Evolutionary conservation across 345 rosid genomes (phyloP), one percentile per base, ranked within the genome.

Genomic region (Moringa oleifera): DNA sequence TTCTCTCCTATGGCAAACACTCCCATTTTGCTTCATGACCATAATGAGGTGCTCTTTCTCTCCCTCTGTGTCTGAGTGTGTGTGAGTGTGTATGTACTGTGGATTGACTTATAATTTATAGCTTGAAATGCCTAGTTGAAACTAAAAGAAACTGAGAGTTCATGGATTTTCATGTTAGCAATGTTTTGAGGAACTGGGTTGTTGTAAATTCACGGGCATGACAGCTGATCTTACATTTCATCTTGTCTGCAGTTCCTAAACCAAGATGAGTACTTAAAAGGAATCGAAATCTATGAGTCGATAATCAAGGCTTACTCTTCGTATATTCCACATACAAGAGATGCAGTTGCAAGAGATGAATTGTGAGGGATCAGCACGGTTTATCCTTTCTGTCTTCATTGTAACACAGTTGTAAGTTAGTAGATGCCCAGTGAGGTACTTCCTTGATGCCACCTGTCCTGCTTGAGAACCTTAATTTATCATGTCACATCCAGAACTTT

Each of bases 1-100:
- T 90, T 94, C 74, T 90, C 97, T 57, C 99, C 96, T 7, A 88
- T 94, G 80, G 85, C 86, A 53, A 85, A 94, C 70, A 94, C 97
- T 20, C 99, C 97, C 51, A 28, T 82, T 59, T 82, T 94, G 63
- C 86, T 94, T 67, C 99, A 94, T 61, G 96, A 81, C 76, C 99
- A 94, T 68, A 87, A 94, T 58, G 99, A 94, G 99, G 96, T 84
- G 62, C 22, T 57, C 25, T 50, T 22, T 36, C 10, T 53, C 0
- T 37, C 13, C 19, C 49, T 23, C 61, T 22, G 55, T n/a, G n/a
- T n/a, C n/a, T n/a, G n/a, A n/a, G n/a, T n/a, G n/a, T n/a, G n/a
- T n/a, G n/a, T n/a, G n/a, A n/a, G n/a, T n/a, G n/a, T n/a, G n/a
- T n/a, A n/a, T n/a, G n/a, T n/a, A n/a, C n/a, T n/a, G n/a, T n/a